Evolutionary conservation across 2,329 filamentous ascomycete species (phyloP), one percentile per base, ranked within the genome.

Genomic region (Didymella pinodella): DNA sequence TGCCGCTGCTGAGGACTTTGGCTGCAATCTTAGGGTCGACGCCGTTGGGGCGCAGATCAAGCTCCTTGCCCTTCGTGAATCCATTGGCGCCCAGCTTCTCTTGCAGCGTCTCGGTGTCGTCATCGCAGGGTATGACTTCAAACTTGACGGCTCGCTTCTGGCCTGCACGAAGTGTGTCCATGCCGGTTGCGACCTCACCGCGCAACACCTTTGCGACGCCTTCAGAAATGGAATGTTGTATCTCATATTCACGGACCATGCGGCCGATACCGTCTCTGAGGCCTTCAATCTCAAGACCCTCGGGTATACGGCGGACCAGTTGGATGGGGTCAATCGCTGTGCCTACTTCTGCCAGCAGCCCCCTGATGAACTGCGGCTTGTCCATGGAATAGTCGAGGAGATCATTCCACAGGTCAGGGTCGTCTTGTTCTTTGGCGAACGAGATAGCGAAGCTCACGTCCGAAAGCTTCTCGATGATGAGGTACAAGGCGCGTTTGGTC

Each of bases 311-410:
- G 14, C 91, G 85, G 6, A 99, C 92, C 3, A 99, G 86, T 16
- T 90, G 90, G 62, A 98, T 94, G 0, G 95, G 95, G 70, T 98
- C 89, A 70, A 99, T 95, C 1, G 92, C 88, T 0, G 93, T 98
- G 34, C 95, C 95, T 1, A 97, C 94, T 79, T 98, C 92, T 70
- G 97, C 92, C 0, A 99, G 86, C 3, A 99, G 82, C 0, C 91
- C 93, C 12, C 92, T 89, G 66, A 99, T 98, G 79, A 99, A 99
- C 40, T 87, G 87, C 0, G 95, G 95, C 73, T 97, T 97, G 79
- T 97, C 93, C 95, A 99, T 98, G 61, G 91, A 94, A 77, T 98
- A 98, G 67, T 94, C 88, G 6, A 99, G 85, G 7, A 99, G 83
- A 71, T 98, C 93, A 64, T 97, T 91, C 95, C 95, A 99, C 0